Base-by-base conservation (phyloP, 1,284 basidiomycete species). In the Cutaneotrichosporon arboriforme region DNA sequence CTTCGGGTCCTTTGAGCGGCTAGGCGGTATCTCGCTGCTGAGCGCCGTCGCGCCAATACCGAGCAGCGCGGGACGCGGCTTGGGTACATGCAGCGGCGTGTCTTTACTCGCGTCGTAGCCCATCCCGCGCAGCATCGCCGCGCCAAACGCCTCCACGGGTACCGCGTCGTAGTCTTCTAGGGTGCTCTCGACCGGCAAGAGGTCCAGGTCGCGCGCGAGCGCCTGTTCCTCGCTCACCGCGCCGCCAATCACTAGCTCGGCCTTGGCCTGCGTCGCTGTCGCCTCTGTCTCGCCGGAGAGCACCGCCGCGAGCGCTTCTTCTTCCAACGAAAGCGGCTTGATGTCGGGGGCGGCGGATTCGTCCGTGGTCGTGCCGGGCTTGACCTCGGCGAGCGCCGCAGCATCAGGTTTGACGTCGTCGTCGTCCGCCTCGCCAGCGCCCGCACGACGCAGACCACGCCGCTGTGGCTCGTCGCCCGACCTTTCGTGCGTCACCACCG, bases 111-210 rank as follows among this genome's bases (percentile, higher is more conserved):
- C 68, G 50, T 69, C 65, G 90, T 92, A 97, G 4, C 93, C 94
- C 94, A 98, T 97, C 0, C 94, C 94, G 40, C 93, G 83, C 7
- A 97, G 79, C 66, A 98, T 81, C 5, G 94, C 94, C 5, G 88
- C 85, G 10, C 96, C 94, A 63, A 98, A 98, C 51, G 90, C 87
- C 8, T 87, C 85, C 18, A 99, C 85, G 0, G 94, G 94, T 0
- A 97, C 83, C 3, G 90, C 86, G 26, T 83, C 83, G 69, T 98
- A 98, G 74, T 94, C 94, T 0, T 88, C 85, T 10, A 90, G 75
- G 0, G 86, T 84, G 1, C 90, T 83, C 60, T 74, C 61, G 2
- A 43, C 12, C 15, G 51, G 48, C 5, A 92, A 81, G 15, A 83
- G 83, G 20, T 79, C 78, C 2, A 94, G 79, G 65, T 94, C 91